Conservation (phyloP, 495 filamentous ascomycete genomes). For the Xylaria acuta region DNA sequence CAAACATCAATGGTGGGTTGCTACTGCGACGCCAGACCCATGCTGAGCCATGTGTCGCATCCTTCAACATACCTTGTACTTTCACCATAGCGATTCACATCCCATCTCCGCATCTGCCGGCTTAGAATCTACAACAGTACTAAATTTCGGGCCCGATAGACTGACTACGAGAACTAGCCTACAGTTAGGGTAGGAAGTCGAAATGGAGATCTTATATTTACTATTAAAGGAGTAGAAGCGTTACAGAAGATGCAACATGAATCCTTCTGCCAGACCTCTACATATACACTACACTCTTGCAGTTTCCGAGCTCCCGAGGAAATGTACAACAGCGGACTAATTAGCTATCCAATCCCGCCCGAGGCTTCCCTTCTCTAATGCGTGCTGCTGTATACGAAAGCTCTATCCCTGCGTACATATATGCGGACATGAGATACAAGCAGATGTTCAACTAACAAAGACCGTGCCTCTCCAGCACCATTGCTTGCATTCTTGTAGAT, state of each 20-base stretch:
- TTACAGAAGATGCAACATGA: conserved; percentile 13
- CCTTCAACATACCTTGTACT: conserved; percentile 11
- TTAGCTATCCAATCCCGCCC: not conserved
- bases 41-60: conserved; percentile 25
- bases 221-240: not conserved
- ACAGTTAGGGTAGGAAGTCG: not conserved
- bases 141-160: not conserved
- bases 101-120: not conserved
- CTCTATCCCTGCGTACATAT: not conserved
- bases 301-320: conserved; percentile 12
- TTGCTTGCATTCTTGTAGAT: not conserved
- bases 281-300: too few relatives aligned
- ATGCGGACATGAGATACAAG: not conserved
- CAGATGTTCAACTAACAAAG: not conserved
- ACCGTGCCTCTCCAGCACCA: not conserved
- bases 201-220: not conserved
- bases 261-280: conserved; percentile 8
- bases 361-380: not conserved
- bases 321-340: not conserved
- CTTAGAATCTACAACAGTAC: too few relatives aligned
- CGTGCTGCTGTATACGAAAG: not conserved
- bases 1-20: conserved; percentile 20
- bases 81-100: not conserved
- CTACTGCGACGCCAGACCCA: conserved; percentile 19
- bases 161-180: not conserved